Evolutionary conservation across 2,329 filamentous ascomycete species (phyloP), one percentile per base, ranked within the genome.

Genomic region (Fusarium poae): DNA sequence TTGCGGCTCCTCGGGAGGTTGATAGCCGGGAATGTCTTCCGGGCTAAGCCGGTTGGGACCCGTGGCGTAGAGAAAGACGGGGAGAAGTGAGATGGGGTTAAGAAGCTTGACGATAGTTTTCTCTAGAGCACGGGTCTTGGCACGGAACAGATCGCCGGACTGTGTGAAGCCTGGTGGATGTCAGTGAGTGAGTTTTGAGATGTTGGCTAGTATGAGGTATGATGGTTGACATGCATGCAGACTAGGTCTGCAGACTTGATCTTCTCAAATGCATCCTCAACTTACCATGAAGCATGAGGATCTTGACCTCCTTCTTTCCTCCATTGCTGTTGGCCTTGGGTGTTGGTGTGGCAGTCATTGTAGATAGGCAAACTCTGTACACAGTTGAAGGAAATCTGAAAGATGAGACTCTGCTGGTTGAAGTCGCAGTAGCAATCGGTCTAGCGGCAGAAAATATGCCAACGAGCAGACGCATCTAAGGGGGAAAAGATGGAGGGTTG

Each of bases 121-220:
- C 73, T 94, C 89, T 2, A 97, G 84, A 13, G 93, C 93, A 78
- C 93, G 92, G 45, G 93, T 97, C 82, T 97, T 97, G 78, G 91
- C 88, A 77, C 89, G 91, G 86, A 97, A 97, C 67, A 94, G 84
- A 6, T 90, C 80, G 6, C 94, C 94, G 29, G 92, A 97, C 84
- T 98, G 95, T 10, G 95, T 97, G 86, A 90, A 97, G 79, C 95
- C 92, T 90, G 43, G 25, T 21, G 35, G 35, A 50, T 58, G 37
- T 44, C 25, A 49, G 37, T 18, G 51, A 55, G 48, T 67, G 49
- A 65, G 62, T 44, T 57, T 40, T 63, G 45, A 43, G 37, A 49
- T 45, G 40, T 44, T 35, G 6, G 40, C 29, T 37, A 37, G 32
- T 62, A 29, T 25, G 55, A 57, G 42, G 34, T 54, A 61, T 39